A percentile compares a stretch with the other conserved stretches of the same genome.
phyloP scores from a whole-genome alignment of 345 rosid species.

The Citrus unshiu region DNA sequence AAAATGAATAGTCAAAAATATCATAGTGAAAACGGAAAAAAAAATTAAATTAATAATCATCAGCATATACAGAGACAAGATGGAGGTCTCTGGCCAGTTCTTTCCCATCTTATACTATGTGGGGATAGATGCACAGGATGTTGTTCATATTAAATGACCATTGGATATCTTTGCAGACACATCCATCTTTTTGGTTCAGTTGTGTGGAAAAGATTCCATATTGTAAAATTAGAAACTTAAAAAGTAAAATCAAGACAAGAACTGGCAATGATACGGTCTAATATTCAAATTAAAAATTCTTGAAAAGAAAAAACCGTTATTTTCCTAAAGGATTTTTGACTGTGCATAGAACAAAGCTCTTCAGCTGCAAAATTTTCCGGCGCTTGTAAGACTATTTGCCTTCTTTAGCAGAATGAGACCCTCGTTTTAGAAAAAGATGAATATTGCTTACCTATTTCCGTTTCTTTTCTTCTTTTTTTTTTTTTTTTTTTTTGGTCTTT shows the following conservation, averaged over 20 bases:
- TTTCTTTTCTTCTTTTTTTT: too few species aligned
- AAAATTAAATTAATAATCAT: not conserved
- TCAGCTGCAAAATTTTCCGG: not conserved
- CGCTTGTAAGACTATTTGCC: too few species aligned
- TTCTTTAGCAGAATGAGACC: not conserved
- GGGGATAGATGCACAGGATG: not conserved
- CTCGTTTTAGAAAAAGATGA: not conserved
- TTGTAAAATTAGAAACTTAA: not conserved
- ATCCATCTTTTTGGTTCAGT: not conserved
- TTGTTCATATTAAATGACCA: not conserved
- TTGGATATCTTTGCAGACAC: not conserved
- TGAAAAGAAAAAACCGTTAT: not conserved
- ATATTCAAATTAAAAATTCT: not conserved
- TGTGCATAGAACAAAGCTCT: too few species aligned
- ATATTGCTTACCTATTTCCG: not conserved
- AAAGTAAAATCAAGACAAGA: not conserved
- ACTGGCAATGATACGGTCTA: not conserved
- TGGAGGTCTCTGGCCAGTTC: not conserved
- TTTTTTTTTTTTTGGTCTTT: too few species aligned
- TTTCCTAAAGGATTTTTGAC: not conserved
- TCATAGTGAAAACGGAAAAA: not conserved
- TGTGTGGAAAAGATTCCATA: not conserved
- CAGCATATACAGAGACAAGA: not conserved
- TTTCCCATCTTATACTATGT: not conserved
- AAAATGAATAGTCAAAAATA: not conserved